phyloP scores from a whole-genome alignment of 768 basidiomycete genomes.

The Asterophora parasitica region DNA sequence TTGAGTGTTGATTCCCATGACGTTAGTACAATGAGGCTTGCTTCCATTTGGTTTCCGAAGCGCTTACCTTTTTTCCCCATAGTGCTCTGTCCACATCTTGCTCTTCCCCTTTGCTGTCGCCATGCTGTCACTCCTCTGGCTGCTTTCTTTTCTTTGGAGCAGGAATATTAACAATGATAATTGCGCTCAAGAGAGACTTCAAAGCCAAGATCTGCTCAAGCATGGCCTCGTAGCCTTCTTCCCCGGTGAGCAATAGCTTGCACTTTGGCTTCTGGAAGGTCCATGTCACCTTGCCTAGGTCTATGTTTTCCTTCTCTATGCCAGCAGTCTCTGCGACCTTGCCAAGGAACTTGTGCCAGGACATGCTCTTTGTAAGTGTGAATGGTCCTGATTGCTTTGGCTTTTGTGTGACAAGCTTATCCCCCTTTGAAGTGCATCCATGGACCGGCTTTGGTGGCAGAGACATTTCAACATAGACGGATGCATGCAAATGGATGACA shows the following conservation, averaged over 20 bases:
- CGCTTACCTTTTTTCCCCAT: conserved; percentile 6
- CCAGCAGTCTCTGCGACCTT: neutral
- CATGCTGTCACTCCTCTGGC: neutral
- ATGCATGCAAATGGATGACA: neutral
- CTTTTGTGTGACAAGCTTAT: conserved; percentile 1
- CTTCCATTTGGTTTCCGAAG: neutral
- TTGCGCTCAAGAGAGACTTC: neutral
- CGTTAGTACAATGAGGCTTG: neutral
- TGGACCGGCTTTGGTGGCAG: neutral
- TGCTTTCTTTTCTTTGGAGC: neutral
- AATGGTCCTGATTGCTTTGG: conserved; percentile 3
- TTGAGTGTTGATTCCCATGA: neutral
- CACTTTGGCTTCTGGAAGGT: conserved; percentile 2
- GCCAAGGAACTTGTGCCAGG: neutral
- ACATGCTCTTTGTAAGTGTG: neutral
- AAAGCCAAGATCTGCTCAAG: neutral
- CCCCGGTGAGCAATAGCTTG: neutral
- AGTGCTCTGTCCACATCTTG: neutral
- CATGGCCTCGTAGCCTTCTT: conserved; percentile 1
- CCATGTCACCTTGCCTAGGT: conserved; percentile 2
- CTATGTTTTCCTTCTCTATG: neutral
- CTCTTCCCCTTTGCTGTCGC: neutral
- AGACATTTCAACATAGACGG: neutral
- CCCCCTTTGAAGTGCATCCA: neutral
- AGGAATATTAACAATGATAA: neutral